Conservation (phyloP, 352 stramenopile genomes). For the Halophytophthora batemanensis region DNA sequence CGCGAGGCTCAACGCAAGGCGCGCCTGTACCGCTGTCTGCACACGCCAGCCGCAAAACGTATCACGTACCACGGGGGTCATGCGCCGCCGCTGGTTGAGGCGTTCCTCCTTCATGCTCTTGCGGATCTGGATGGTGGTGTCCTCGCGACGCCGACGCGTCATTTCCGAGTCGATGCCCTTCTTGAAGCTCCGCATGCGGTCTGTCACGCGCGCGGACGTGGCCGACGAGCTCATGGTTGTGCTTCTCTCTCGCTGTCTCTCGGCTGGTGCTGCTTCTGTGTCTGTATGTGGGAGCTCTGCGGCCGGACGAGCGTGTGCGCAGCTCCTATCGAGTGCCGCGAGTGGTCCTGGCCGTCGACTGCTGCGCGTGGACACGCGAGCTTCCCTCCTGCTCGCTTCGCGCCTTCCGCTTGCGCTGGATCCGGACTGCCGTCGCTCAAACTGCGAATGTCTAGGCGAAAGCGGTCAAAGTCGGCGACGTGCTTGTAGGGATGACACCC, state of each 20-base stretch:
- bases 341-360: no score
- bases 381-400: no score
- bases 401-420: no score
- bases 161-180: constrained; percentile 84
- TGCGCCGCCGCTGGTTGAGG: constrained; percentile 81
- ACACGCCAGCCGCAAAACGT: constrained; percentile 7
- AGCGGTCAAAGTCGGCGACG: no score
- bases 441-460: no score
- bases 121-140: constrained; percentile 85
- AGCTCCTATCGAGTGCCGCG: no score
- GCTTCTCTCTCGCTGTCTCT: neutral
- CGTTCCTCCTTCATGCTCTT: constrained; percentile 85
- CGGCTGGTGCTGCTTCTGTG: neutral
- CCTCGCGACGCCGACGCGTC: constrained; percentile 69
- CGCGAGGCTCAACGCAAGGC: neutral
- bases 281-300: constrained; percentile 2
- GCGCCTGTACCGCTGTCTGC: neutral
- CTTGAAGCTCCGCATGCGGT: constrained; percentile 86
- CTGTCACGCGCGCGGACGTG: constrained; percentile 26
- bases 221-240: constrained; percentile 29
- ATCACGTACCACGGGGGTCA: constrained; percentile 36
- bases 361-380: no score
- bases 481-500: no score
- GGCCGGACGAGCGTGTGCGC: constrained; percentile 1
- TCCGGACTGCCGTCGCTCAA: no score